Evolutionary conservation across 345 rosid species (phyloP).

Genomic region (Populus pruinosa): DNA sequence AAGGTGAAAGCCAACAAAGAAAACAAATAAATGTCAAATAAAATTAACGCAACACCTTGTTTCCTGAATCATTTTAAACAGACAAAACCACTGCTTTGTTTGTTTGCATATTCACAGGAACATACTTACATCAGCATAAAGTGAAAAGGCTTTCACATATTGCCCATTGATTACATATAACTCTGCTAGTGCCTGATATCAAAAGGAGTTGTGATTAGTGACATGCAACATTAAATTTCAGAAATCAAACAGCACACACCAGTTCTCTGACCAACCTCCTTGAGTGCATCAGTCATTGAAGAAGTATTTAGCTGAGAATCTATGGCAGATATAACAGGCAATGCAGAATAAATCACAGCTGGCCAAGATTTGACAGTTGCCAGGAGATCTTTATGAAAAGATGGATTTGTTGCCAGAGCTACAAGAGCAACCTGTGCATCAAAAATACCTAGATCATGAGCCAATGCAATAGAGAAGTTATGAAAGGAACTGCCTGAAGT

Average conservation of each 20-base stretch:
- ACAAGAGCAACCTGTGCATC: constrained; percentile 84
- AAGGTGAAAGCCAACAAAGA: constrained; percentile 19
- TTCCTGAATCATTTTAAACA: background rate
- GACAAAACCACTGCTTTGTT: background rate
- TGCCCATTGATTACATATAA: constrained; percentile 85
- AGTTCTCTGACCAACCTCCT: constrained; percentile 56
- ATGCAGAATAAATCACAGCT: constrained; percentile 65
- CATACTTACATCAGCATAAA: constrained; percentile 91
- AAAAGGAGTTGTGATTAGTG: constrained; percentile 22
- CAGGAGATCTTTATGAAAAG: constrained; percentile 74
- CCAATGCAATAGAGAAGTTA: constrained; percentile 9
- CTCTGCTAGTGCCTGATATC: constrained; percentile 79
- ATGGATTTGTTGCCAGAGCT: constrained; percentile 91
- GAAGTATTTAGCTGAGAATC: constrained; percentile 96
- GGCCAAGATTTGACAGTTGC: constrained; percentile 98
- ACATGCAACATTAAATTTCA: constrained; percentile 14
- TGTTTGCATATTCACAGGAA: background rate
- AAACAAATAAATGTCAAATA: constrained; percentile 11
- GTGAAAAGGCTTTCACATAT: constrained; percentile 78
- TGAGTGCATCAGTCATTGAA: constrained; percentile 90
- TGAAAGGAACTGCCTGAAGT: background rate
- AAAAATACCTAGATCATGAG: constrained; percentile 13
- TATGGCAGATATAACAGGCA: constrained; percentile 90
- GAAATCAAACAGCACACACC: constrained; percentile 12
- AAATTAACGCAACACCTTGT: constrained; percentile 2